Conservation (phyloP, 345 rosid species). For the Eucalyptus paniculata region DNA sequence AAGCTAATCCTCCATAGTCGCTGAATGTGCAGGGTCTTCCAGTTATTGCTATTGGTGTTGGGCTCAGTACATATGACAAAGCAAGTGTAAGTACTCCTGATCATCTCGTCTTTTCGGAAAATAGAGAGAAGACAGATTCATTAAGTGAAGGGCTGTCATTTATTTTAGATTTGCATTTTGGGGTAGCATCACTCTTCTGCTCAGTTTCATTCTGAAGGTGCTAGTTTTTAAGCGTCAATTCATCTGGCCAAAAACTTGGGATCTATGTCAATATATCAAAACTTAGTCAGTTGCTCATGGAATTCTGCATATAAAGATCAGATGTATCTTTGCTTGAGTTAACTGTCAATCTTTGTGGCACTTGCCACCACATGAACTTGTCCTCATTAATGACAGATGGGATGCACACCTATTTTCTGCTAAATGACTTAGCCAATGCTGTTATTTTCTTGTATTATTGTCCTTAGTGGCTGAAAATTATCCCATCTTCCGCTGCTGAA, state of each 20-base stretch:
- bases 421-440: background rate
- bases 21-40: constrained; percentile 67
- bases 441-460: background rate
- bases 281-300: background rate
- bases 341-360: background rate
- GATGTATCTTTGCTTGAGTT: background rate
- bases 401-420: background rate
- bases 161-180: background rate
- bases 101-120: background rate
- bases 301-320: background rate
- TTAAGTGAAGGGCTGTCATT: background rate
- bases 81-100: constrained; percentile 62
- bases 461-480: background rate
- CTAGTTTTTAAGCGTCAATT: background rate
- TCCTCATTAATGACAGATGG: background rate
- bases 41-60: constrained; percentile 77
- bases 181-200: background rate
- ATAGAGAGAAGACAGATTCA: background rate
- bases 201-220: background rate
- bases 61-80: constrained; percentile 87
- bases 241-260: background rate
- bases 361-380: background rate
- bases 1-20: background rate
- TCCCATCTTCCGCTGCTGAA: background rate
- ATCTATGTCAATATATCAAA: background rate